Percentiles rank a stretch among this genome's conserved stretches.
These are phyloP conservation scores for Claviceps quebecensis DNA, from an alignment of 2,329 filamentous ascomycete genomes.

Conservation along the genomic window DNA sequence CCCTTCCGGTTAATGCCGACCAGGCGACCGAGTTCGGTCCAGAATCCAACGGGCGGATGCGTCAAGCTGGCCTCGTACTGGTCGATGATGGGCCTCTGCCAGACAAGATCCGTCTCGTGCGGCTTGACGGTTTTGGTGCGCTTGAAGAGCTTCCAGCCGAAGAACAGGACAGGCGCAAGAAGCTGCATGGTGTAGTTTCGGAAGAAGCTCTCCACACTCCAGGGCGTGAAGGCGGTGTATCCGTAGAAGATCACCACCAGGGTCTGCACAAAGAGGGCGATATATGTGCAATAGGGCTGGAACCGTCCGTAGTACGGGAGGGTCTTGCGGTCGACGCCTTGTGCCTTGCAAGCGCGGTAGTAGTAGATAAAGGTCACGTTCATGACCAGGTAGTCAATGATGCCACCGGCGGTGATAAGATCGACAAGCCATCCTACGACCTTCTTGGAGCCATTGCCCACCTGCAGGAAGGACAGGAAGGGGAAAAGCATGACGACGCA, in stretches of 20 bases:
- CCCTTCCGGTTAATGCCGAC: slow-evolving; percentile 22
- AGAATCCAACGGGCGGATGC: slow-evolving; percentile 36
- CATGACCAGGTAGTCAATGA: slow-evolving; percentile 49
- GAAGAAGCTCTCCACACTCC: slow-evolving; percentile 33
- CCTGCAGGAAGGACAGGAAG: slow-evolving; percentile 37
- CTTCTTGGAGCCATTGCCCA: slow-evolving; percentile 31
- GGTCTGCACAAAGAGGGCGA: slow-evolving; percentile 28
- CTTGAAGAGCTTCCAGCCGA: slow-evolving; percentile 50
- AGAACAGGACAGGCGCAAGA: slow-evolving; percentile 37
- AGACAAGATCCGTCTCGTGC: slow-evolving; percentile 42
- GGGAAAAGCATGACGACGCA: slow-evolving; percentile 37
- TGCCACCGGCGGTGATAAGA: slow-evolving; percentile 41
- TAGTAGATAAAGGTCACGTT: slow-evolving; percentile 31
- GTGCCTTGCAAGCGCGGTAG: slow-evolving; percentile 37
- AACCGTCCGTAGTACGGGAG: slow-evolving; percentile 45
- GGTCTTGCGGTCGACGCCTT: slow-evolving; percentile 35
- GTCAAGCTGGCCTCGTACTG: slow-evolving; percentile 40
- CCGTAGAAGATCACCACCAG: slow-evolving; percentile 38
- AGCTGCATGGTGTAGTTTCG: slow-evolving; percentile 44
- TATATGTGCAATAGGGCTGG: slow-evolving; percentile 43
- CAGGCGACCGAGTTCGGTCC: slow-evolving; percentile 36
- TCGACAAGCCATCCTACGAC: slow-evolving; percentile 41
- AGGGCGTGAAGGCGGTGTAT: slow-evolving; percentile 37
- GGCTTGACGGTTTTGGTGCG: slow-evolving; percentile 39
- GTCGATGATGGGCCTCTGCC: slow-evolving; percentile 46